Evolutionary conservation across 2,329 filamentous ascomycete species (phyloP), one percentile per base, ranked within the genome.

Genomic region (Nemania sp.): DNA sequence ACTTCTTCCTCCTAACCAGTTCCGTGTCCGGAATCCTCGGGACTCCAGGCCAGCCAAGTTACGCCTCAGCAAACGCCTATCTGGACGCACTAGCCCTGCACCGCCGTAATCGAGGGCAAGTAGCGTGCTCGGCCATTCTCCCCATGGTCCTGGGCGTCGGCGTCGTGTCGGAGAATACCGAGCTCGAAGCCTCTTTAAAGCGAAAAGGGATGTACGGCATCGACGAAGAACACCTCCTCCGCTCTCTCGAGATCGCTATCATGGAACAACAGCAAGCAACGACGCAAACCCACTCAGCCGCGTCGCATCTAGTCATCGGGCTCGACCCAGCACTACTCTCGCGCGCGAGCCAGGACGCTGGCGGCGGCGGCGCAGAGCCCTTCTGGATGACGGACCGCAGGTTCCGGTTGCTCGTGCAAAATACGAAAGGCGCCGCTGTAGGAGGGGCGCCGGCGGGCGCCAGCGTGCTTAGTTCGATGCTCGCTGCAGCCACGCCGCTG

Each of bases 161-260:
- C 3, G 50, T 60, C 2, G 53, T 64, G 1, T 41, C 60, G 3
- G 59, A 64, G 34, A 51, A 49, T 8, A 34, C 17, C 5, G 46
- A 40, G 14, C 41, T 66, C 5, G 63, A 68, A 49, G 46, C 55
- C 1, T 30, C 57, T 1, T 50, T 69, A 15, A 57, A 40, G 46
- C 46, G 57, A 22, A 66, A 59, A 48, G 65, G 67, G 20, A 64
- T 67, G 54, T 68, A 69, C 51, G 64, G 64, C 20, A 64, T 68
- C 34, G 60, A 65, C 36, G 64, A 66, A 46, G 56, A 63, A 23
- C 15, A 65, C 1, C 41, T 68, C 6, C 59, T 67, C 4, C 15
- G 57, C 8, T 49, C 51, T 12, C 63, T 68, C 34, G 64, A 64
- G 47, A 57, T 46, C 1, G 66, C 64, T 15, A 65, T 70, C 37